phyloP scores from a whole-genome alignment of 257 asterid species.

The Asclepias syriaca region DNA sequence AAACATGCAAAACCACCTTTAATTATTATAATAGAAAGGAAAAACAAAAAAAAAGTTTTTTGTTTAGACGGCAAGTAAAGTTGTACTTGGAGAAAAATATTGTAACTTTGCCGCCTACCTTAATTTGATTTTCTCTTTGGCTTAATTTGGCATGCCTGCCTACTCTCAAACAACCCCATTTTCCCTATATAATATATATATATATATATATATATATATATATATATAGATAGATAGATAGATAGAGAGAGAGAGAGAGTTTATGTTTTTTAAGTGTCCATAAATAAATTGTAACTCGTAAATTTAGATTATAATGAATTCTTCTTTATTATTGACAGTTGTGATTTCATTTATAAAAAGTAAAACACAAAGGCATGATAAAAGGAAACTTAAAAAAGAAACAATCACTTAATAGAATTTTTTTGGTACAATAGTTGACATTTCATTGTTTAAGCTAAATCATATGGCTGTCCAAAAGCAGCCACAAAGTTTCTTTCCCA shows the following conservation, averaged over 20 bases:
- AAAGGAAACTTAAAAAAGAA: neutral
- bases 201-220: no score
- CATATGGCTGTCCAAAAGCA: neutral
- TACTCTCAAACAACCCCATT: neutral
- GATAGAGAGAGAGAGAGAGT: no score
- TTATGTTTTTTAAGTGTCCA: no score
- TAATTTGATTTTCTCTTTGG: neutral
- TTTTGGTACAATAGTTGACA: neutral
- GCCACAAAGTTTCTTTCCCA: neutral
- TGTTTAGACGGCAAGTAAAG: constrained; percentile 9
- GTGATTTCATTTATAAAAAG: no score
- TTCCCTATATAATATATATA: no score
- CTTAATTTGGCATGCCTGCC: neutral
- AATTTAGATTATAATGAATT: no score
- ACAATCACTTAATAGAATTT: neutral
- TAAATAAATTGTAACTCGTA: no score
- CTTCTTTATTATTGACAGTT: no score
- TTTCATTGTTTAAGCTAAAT: neutral
- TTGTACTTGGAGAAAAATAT: neutral
- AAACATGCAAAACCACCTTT: no score
- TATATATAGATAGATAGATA: no score
- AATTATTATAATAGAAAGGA: no score
- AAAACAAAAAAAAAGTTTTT: neutral
- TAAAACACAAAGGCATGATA: no score
- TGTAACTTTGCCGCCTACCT: neutral